These are phyloP conservation scores for Phytophthora rubi DNA, from an alignment of 352 stramenopile genomes.

Conservation along the genomic window DNA sequence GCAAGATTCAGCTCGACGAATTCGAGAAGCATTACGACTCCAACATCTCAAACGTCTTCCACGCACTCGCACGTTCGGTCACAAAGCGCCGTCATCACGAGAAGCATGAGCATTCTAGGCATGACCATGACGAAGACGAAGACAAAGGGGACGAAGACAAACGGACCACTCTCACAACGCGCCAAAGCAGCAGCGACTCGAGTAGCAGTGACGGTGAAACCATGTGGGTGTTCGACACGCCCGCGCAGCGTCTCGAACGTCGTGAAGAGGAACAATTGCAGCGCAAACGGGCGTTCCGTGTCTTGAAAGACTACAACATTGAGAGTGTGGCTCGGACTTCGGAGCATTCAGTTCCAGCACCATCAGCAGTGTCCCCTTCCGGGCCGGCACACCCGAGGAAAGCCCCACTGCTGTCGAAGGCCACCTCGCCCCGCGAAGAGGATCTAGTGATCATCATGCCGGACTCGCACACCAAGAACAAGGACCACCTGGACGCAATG, in stretches of 20 bases:
- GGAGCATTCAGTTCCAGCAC: background rate
- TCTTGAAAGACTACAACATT: constrained; percentile 62
- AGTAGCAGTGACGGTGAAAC: constrained; percentile 41
- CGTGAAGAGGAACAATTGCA: constrained; percentile 60
- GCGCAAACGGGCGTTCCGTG: constrained; percentile 58
- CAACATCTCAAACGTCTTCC: constrained; percentile 64
- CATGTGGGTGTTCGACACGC: constrained; percentile 61
- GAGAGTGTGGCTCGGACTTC: constrained; percentile 31
- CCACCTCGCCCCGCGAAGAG: constrained; percentile 34
- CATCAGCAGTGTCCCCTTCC: constrained; percentile 12
- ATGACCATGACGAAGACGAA: background rate
- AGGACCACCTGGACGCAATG: constrained; percentile 22
- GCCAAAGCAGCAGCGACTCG: background rate
- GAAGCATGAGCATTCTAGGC: background rate
- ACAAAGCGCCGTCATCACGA: constrained; percentile 28
- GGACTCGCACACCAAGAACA: constrained; percentile 18
- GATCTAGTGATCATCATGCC: constrained; percentile 43
- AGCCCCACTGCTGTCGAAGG: constrained; percentile 12
- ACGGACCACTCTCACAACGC: background rate
- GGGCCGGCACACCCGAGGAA: background rate
- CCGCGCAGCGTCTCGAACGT: constrained; percentile 55
- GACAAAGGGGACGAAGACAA: background rate
- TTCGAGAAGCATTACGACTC: constrained; percentile 75
- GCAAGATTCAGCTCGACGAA: constrained; percentile 52
- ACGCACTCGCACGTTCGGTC: constrained; percentile 52